A percentile compares a stretch with the other conserved stretches of the same genome.
phyloP scores from a whole-genome alignment of 352 stramenopile species.

The Globisporangium carolinianum region DNA sequence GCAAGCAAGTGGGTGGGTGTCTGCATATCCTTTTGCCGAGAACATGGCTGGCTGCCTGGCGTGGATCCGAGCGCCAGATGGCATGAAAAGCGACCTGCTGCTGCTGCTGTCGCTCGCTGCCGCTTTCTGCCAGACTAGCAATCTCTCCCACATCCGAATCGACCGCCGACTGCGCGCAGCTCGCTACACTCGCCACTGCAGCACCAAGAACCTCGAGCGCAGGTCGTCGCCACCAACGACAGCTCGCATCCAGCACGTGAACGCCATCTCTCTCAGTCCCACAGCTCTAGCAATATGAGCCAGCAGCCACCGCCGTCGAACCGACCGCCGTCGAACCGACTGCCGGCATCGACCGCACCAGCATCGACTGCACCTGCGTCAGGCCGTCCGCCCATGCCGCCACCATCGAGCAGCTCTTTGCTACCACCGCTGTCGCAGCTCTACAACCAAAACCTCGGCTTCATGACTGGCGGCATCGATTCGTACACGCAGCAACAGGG shows the following conservation, averaged over 20 bases:
- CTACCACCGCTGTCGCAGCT: constrained; percentile 8
- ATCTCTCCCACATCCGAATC: background rate
- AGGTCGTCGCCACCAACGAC: background rate
- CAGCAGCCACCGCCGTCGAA: background rate
- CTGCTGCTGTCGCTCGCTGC: background rate
- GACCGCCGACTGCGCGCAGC: background rate
- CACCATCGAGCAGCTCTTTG: constrained; percentile 3
- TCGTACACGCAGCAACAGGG: constrained; percentile 5
- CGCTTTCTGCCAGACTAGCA: background rate
- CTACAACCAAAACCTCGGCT: constrained; percentile 8
- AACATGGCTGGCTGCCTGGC: background rate
- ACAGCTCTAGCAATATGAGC: background rate
- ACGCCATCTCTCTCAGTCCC: background rate
- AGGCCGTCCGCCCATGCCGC: background rate
- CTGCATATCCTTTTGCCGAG: too few relatives aligned
- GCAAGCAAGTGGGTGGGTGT: background rate
- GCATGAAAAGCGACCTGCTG: background rate
- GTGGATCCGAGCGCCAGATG: background rate
- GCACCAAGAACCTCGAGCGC: background rate
- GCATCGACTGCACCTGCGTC: background rate
- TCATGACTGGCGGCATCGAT: constrained; percentile 1
- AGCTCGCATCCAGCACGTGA: background rate
- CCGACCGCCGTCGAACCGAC: background rate
- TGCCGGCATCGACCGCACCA: background rate
- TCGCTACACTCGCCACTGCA: background rate